Evolutionary conservation across 2,329 filamentous ascomycete species (phyloP).

Genomic region (Fusarium abutilonis): DNA sequence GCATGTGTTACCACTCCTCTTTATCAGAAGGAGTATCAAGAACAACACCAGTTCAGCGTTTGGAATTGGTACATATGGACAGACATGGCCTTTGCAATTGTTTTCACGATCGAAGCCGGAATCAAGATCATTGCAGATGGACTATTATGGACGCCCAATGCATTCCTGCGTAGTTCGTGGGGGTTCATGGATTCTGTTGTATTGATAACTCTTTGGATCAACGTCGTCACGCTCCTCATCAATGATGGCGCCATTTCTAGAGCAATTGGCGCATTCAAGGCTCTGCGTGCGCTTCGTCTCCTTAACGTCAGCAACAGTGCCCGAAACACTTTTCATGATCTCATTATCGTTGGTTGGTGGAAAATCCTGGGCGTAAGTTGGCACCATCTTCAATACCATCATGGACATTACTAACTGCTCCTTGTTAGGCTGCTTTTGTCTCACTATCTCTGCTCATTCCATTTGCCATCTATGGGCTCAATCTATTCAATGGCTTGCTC

Average conservation of each 20-base stretch:
- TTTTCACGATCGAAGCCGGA: constrained; percentile 86
- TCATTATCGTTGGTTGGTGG: constrained; percentile 93
- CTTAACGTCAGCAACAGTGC: constrained; percentile 97
- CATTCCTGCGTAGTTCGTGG: constrained; percentile 96
- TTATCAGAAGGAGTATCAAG: constrained; percentile 89
- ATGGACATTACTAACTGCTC: constrained; percentile 4
- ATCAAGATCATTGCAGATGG: constrained; percentile 97
- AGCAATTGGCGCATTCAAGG: constrained; percentile 96
- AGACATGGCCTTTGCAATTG: constrained; percentile 85
- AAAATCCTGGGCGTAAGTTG: constrained; percentile 84
- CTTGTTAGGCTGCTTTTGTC: constrained; percentile 78
- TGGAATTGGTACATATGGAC: constrained; percentile 96
- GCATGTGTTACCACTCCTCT: constrained; percentile 94
- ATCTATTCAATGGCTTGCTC: constrained; percentile 88
- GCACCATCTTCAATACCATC: background rate
- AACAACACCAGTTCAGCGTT: constrained; percentile 65
- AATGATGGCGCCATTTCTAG: constrained; percentile 87
- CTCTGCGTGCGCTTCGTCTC: constrained; percentile 86
- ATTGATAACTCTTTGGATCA: constrained; percentile 93
- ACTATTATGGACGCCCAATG: constrained; percentile 95
- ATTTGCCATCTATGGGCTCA: constrained; percentile 95
- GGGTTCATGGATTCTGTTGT: constrained; percentile 94
- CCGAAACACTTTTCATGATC: constrained; percentile 93
- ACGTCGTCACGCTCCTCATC: constrained; percentile 82
- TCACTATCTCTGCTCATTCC: constrained; percentile 94